Conservation (phyloP, 352 stramenopile species). For the Phytopythium mirpurense region DNA sequence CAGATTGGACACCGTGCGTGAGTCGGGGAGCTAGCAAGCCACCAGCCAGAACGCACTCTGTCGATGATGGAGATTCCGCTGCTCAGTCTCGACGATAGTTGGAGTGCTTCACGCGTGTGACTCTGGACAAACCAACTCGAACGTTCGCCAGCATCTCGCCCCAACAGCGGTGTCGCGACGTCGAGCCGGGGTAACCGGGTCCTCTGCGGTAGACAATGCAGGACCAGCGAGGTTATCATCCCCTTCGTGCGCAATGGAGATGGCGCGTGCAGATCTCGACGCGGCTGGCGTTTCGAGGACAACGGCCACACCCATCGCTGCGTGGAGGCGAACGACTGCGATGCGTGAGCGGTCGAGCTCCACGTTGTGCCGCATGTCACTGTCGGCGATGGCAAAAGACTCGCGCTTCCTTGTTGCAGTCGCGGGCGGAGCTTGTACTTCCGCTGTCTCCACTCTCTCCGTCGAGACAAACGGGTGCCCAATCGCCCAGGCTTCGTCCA, state of each 20-base stretch:
- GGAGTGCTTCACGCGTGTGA: conserved; percentile 1
- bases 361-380: neutral
- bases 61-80: no score
- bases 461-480: conserved; percentile 6
- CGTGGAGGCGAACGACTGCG: neutral
- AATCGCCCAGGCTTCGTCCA: conserved; percentile 11
- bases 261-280: neutral
- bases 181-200: neutral
- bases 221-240: neutral
- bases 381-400: neutral
- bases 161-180: neutral
- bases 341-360: neutral
- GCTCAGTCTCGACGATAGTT: neutral
- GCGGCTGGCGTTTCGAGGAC: neutral
- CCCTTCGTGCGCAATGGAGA: neutral
- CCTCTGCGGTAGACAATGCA: neutral
- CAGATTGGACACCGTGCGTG: neutral
- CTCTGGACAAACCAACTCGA: neutral
- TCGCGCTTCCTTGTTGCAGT: neutral
- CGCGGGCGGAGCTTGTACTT: neutral
- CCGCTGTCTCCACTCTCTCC: neutral
- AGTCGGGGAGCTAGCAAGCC: neutral
- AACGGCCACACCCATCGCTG: neutral
- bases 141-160: neutral
- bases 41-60: no score